Conservation (phyloP, 768 basidiomycete species). For the Leucocoprinus leucothites region DNA sequence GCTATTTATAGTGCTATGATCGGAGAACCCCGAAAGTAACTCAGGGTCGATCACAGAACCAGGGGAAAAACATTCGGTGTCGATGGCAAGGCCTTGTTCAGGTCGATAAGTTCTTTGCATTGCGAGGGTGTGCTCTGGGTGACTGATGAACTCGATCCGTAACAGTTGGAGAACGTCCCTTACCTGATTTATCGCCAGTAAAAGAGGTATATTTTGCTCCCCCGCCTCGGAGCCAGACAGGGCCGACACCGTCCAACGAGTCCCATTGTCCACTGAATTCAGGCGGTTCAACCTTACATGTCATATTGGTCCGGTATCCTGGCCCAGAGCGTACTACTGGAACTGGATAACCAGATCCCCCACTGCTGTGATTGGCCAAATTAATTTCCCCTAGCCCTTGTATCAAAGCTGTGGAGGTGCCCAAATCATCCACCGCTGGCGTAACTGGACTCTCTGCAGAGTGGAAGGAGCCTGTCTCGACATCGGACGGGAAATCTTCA, state of each 20-base stretch:
- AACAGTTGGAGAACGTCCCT: not conserved
- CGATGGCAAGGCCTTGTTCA: not conserved
- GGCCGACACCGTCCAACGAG: not conserved
- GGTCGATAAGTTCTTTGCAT: not conserved
- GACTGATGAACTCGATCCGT: not conserved
- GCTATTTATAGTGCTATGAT: conserved; percentile 9
- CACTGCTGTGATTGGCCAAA: not conserved
- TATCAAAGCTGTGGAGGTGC: not conserved
- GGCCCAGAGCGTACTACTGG: too few species aligned
- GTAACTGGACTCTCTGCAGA: not conserved
- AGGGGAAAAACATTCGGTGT: not conserved
- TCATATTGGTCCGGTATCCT: not conserved
- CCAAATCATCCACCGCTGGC: not conserved
- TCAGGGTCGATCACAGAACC: not conserved
- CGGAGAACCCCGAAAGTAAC: conserved; percentile 5
- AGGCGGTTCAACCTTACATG: not conserved
- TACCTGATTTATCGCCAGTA: not conserved
- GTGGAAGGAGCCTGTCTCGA: not conserved
- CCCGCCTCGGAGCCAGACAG: not conserved
- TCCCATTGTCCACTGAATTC: not conserved
- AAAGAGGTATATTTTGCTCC: not conserved
- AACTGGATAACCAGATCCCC: not conserved
- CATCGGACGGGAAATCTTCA: conserved; percentile 2
- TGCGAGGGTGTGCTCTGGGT: not conserved
- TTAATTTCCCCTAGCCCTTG: not conserved